A percentile compares a stretch with the other conserved stretches of the same genome.
phyloP scores from a whole-genome alignment of 768 basidiomycete genomes.

The Podaxis sp. region DNA sequence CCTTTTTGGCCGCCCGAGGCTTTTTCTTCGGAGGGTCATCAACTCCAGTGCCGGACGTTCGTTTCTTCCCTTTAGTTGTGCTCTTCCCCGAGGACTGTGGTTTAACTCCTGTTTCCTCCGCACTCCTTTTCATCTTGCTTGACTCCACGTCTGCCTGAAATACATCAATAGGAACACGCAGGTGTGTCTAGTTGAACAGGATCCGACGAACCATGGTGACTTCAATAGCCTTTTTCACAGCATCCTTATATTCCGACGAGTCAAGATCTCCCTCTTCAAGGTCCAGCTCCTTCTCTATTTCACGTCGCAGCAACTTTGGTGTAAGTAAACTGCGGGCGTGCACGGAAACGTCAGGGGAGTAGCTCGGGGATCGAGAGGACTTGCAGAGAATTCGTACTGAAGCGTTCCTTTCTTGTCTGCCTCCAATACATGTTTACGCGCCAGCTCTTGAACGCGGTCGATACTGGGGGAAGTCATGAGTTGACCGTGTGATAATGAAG shows the following conservation, averaged over 20 bases:
- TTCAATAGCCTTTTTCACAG: constrained; percentile 44
- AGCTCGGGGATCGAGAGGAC: not conserved
- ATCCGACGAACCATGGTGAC: constrained; percentile 33
- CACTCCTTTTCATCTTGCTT: constrained; percentile 4
- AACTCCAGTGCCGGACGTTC: constrained; percentile 13
- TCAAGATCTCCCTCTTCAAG: constrained; percentile 47
- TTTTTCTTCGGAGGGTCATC: constrained; percentile 1
- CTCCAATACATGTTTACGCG: constrained; percentile 20
- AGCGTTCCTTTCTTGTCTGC: constrained; percentile 30
- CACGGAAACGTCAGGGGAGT: not conserved
- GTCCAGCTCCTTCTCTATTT: constrained; percentile 46
- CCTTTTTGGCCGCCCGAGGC: constrained; percentile 6
- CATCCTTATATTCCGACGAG: constrained; percentile 40
- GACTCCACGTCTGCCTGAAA: constrained; percentile 10
- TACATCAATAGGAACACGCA: not conserved
- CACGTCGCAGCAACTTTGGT: constrained; percentile 46
- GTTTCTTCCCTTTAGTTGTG: constrained; percentile 18
- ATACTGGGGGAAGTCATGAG: constrained; percentile 1
- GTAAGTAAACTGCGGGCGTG: constrained; percentile 39
- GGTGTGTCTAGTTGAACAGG: not conserved
- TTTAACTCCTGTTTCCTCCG: constrained; percentile 14
- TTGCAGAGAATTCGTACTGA: constrained; percentile 20
- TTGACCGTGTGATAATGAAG: not conserved
- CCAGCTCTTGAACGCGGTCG: not conserved
- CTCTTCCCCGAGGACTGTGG: not conserved